Evolutionary conservation across 768 basidiomycete species (phyloP).

Genomic region (Psilocybe azurescens): DNA sequence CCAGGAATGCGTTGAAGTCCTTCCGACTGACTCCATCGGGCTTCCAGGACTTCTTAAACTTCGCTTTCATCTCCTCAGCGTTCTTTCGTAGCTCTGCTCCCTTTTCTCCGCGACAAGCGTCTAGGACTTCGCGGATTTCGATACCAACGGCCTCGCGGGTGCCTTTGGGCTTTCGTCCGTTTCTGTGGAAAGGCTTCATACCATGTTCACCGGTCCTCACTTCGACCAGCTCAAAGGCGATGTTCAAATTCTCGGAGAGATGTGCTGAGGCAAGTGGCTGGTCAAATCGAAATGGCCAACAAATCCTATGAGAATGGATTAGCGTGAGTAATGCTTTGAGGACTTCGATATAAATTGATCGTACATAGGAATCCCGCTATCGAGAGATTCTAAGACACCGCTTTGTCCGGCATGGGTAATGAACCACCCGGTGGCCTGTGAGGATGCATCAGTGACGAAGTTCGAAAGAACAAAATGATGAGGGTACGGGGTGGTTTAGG

Average conservation of each 20-base stretch:
- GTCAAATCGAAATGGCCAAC: conserved; percentile 17
- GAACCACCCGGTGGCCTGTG: conserved; percentile 16
- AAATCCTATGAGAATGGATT: conserved; percentile 8
- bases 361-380: conserved; percentile 9
- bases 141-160: conserved; percentile 13
- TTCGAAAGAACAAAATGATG: not conserved
- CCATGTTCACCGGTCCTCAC: conserved; percentile 9
- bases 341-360: not conserved
- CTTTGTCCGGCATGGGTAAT: conserved; percentile 5
- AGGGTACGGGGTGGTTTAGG: conserved; percentile 5
- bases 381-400: conserved; percentile 11
- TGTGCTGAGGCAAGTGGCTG: conserved; percentile 13
- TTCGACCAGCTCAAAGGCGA: conserved; percentile 11
- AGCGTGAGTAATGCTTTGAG: not conserved
- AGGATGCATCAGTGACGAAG: not conserved
- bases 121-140: conserved; percentile 9
- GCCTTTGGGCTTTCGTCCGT: conserved; percentile 5
- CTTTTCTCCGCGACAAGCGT: conserved; percentile 3
- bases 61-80: conserved; percentile 1
- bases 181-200: conserved; percentile 9
- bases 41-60: not conserved
- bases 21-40: conserved; percentile 1
- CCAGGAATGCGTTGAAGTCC: conserved; percentile 8
- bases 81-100: conserved; percentile 6
- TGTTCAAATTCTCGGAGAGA: conserved; percentile 7